Conservation (phyloP, 2,329 filamentous ascomycete species). For the Trichoderma sp. region DNA sequence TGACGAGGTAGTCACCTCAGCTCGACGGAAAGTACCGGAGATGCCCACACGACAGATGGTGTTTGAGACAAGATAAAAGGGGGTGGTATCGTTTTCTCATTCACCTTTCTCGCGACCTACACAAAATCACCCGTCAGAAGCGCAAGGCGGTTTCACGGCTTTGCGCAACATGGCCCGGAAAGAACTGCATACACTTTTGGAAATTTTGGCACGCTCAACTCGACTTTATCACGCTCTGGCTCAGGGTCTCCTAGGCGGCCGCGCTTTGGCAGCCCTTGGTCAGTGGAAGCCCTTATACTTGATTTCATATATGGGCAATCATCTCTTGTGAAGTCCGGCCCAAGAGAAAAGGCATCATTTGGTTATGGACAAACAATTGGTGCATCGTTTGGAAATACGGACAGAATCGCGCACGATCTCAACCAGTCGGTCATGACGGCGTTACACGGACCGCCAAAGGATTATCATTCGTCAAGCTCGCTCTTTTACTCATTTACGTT, state of each 20-base stretch:
- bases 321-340: not conserved
- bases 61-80: constrained; percentile 11
- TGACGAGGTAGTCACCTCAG: constrained; percentile 33
- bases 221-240: too few species aligned
- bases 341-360: not conserved
- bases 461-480: not conserved
- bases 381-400: not conserved
- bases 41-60: constrained; percentile 14
- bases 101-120: not conserved
- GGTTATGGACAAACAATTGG: not conserved
- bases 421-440: not conserved
- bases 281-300: not conserved
- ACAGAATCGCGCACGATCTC: not conserved
- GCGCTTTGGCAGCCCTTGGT: not conserved
- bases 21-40: constrained; percentile 28
- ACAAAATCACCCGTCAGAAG: not conserved
- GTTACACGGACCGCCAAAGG: not conserved
- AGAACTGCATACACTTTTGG: not conserved
- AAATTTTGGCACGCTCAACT: not conserved
- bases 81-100: not conserved
- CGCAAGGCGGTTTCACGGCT: not conserved
- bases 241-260: not conserved
- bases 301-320: not conserved
- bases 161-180: not conserved
- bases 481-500: not conserved